Conservation (phyloP, 441 rosid genomes). For the Syzygium syzygioides region DNA sequence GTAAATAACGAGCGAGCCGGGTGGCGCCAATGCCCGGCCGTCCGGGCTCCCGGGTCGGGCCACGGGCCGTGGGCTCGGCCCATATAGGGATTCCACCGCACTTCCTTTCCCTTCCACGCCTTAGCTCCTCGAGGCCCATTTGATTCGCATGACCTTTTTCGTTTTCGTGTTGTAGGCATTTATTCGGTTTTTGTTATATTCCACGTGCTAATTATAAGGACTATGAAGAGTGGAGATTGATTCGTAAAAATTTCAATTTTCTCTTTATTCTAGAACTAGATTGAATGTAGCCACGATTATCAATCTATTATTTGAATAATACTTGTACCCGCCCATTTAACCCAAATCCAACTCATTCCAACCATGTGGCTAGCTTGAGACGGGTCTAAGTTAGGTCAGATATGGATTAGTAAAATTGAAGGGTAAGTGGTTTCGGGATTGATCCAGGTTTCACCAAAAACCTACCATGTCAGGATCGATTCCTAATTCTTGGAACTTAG, state of each 20-base stretch:
- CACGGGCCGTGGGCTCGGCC: background rate
- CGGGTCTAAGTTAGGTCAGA: fast-evolving
- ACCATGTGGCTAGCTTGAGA: background rate
- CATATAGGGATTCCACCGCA: background rate
- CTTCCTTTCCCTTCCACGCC: background rate
- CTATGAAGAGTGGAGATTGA: background rate
- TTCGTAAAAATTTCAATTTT: background rate
- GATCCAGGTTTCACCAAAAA: fast-evolving
- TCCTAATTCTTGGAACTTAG: too few relatives aligned
- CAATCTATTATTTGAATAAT: background rate
- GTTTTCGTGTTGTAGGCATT: background rate
- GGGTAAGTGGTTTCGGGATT: fast-evolving
- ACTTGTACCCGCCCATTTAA: background rate
- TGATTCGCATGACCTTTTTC: background rate
- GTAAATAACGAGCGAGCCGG: background rate
- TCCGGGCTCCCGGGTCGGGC: background rate
- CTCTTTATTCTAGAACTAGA: background rate
- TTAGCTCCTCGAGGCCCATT: background rate
- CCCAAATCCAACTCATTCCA: too few relatives aligned
- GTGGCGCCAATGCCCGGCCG: background rate
- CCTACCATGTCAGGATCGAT: too few relatives aligned
- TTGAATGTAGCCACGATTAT: background rate
- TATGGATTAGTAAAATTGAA: background rate
- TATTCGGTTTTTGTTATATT: background rate
- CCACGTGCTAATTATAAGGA: background rate